Conservation (phyloP, 2,329 filamentous ascomycete genomes). For the Fusarium mexicanum region DNA sequence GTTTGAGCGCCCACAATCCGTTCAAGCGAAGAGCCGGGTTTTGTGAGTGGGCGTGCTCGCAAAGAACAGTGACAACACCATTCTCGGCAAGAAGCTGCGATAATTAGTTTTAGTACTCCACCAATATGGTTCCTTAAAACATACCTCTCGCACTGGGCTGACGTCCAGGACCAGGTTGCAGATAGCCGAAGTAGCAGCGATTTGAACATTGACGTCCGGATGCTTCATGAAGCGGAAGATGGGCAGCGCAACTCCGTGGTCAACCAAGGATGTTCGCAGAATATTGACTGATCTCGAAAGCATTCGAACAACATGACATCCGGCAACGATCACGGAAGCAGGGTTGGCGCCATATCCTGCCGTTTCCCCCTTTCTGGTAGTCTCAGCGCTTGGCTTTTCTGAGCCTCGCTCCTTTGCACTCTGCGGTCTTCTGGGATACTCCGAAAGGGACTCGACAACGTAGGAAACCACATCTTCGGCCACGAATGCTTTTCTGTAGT, state of each 20-base stretch:
- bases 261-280: conserved; percentile 85
- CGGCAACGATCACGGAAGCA: conserved; percentile 80
- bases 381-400: conserved; percentile 50
- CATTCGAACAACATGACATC: conserved; percentile 82
- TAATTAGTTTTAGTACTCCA: conserved; percentile 27
- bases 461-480: conserved; percentile 83
- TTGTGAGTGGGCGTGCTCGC: conserved; percentile 83
- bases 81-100: conserved; percentile 75
- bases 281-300: conserved; percentile 86
- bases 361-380: conserved; percentile 43
- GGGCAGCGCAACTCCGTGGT: conserved; percentile 82
- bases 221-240: conserved; percentile 80
- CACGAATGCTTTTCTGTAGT: conserved; percentile 83
- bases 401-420: conserved; percentile 54
- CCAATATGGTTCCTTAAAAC: conserved; percentile 44
- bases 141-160: conserved; percentile 88
- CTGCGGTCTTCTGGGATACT: conserved; percentile 63
- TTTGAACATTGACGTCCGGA: conserved; percentile 79
- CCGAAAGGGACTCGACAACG: conserved; percentile 80
- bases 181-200: conserved; percentile 84
- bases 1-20: conserved; percentile 93
- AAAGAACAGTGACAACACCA: conserved; percentile 80
- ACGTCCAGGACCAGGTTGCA: conserved; percentile 89
- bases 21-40: conserved; percentile 84
- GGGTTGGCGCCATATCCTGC: conserved; percentile 77